Evolutionary conservation across 495 filamentous ascomycete species (phyloP), one percentile per base, ranked within the genome.

Genomic region (Aspergillus affinis): DNA sequence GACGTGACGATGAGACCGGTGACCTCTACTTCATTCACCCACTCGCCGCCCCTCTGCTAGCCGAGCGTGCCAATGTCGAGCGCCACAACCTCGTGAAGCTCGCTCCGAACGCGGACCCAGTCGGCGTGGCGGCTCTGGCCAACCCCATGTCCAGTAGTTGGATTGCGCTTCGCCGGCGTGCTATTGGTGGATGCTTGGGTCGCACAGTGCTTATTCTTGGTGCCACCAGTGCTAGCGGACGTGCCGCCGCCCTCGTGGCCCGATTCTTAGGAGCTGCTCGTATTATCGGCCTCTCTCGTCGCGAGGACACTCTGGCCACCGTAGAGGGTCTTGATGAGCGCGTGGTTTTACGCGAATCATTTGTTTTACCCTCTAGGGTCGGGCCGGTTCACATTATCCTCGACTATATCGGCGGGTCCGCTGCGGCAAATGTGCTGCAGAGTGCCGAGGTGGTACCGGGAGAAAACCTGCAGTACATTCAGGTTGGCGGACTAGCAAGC

Each of bases 101-200:
- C 19, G 18, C 49, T 18, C 18, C 44, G 0, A 18, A 2, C 1
- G 30, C 58, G 3, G 45, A 60, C 51, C 58, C 59, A 0, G 20
- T 61, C 21, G 51, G 9, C 15, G 46, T 61, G n/a, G 59, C 59
- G 1, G 59, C 23, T 9, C 52, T 61, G 2, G 59, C 46, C 17
- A 55, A 61, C 21, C 52, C 52, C 6, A 46, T 51, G 8, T 51
- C 59, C n/a, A 55, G 59, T 27, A 55, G 51, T 26, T 61, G 59
- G 59, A 56, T 61, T 47, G 52, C 59, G 13, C 45, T 61, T n/a
- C 41, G 27, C 3, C 36, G 52, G 4, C 47, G 51, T 8, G 51
- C 30, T 18, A 46, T 46, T 26, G 57, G 57, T 2, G 57, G 57
- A 41, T 59, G 57, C 20, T 3, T 21, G 1, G 57, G 57, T 15